A percentile compares a stretch with the other conserved stretches of the same genome.
phyloP scores from a whole-genome alignment of 495 filamentous ascomycete species.

The Filosporella fistucella region DNA sequence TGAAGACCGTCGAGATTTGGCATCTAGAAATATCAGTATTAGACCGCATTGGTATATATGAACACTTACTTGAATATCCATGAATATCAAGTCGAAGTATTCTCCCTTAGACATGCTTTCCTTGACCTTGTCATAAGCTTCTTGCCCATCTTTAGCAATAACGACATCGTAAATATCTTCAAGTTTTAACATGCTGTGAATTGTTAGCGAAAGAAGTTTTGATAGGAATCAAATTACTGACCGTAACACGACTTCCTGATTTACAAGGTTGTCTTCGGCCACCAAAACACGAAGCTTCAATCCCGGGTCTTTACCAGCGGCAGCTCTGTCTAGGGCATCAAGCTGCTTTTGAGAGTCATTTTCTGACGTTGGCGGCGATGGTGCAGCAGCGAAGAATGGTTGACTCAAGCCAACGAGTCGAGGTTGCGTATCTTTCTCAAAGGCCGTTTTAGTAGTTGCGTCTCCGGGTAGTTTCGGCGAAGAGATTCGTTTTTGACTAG shows the following conservation, averaged over 20 bases:
- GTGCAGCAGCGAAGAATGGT: conserved; percentile 66
- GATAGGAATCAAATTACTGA: conserved; percentile 21
- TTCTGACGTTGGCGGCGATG: conserved; percentile 13
- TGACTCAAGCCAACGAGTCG: conserved; percentile 76
- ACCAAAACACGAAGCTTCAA: conserved; percentile 79
- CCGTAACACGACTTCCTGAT: conserved; percentile 84
- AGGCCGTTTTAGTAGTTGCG: conserved; percentile 1
- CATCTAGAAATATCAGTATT: conserved; percentile 53
- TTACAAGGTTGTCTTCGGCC: conserved; percentile 92
- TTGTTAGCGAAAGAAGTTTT: background rate
- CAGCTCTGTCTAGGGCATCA: conserved; percentile 45
- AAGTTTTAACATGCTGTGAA: conserved; percentile 46
- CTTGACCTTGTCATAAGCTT: conserved; percentile 82
- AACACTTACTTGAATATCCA: conserved; percentile 61
- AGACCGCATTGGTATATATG: conserved; percentile 9
- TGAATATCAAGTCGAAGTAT: conserved; percentile 81
- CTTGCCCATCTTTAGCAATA: conserved; percentile 82
- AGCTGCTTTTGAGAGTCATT: conserved; percentile 32
- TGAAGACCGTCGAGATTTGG: conserved; percentile 87
- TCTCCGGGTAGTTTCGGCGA: background rate
- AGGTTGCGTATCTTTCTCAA: conserved; percentile 22
- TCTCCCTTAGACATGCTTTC: conserved; percentile 67
- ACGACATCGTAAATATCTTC: conserved; percentile 57
- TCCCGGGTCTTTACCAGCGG: conserved; percentile 38
- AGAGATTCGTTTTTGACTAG: background rate